Evolutionary conservation across 1,284 basidiomycete species (phyloP), one percentile per base, ranked within the genome.

Genomic region (Microbotryum violaceum): DNA sequence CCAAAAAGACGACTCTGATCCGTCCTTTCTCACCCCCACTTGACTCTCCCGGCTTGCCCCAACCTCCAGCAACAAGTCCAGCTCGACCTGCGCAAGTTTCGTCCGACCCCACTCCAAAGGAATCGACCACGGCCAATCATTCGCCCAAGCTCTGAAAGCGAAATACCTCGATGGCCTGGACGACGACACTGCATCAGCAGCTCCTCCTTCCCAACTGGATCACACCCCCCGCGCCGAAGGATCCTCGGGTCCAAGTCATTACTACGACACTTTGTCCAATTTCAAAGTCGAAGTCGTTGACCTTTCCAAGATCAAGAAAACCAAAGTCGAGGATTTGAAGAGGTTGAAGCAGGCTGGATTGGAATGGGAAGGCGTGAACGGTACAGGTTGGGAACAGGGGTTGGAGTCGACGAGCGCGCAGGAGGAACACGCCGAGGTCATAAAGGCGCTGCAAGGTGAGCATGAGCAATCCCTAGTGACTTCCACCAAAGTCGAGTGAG

Each of bases 221-320:
- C 37, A 18, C 37, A 0, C 37, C 37, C 37, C 37, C 3, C 2
- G 37, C 16, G 37, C 37, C 37, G 37, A 42, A 18, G 12, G 14
- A 42, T 42, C 37, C 12, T 12, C 37, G 6, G 37, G 37, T 42
- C 6, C 81, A 1, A 93, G 54, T 25, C 48, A 54, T 20, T 62
- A 60, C 23, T 60, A 54, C 52, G 51, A 46, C 25, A 67, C 66
- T 1, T 9, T 9, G 18, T 60, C 61, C 49, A 65, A 65, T 50
- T 64, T 97, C 64, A 80, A 88, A 65, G 89, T 97, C 18, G 88
- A 96, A 74, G 89, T 88, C 1, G 87, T 92, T 0, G 82, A 85
- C 50, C 78, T 96, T 54, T 85, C 88, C 71, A 87, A 85, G 70
- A 85, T 97, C 58, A 80, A 85, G 62, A 42, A 42, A 18, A 42